Conservation (phyloP, 108 stramenopile species). For the Cyclotella baltica region DNA sequence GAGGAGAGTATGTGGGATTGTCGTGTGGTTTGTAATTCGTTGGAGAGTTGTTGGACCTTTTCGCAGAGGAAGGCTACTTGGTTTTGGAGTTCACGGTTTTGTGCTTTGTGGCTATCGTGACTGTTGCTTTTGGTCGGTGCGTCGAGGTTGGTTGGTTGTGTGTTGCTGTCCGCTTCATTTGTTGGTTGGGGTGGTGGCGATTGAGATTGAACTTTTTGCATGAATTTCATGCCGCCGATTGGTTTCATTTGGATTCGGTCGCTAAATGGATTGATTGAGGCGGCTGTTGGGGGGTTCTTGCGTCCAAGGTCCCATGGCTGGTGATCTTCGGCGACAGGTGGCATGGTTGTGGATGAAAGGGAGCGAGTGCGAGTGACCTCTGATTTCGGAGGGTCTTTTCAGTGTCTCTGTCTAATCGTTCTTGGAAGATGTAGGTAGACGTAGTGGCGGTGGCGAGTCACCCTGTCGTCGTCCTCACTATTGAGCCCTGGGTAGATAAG, state of each 20-base stretch:
- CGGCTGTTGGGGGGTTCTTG: not conserved
- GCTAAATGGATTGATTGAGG: constrained; percentile 2
- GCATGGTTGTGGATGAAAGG: too few relatives aligned
- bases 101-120: not conserved
- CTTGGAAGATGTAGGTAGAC: too few relatives aligned
- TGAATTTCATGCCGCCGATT: not conserved
- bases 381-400: too few relatives aligned
- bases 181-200: not conserved
- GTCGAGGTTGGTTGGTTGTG: not conserved
- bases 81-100: not conserved
- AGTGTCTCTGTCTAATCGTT: too few relatives aligned
- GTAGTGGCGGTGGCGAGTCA: too few relatives aligned
- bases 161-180: not conserved
- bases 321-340: too few relatives aligned
- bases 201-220: constrained; percentile 1
- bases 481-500: too few relatives aligned
- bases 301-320: not conserved
- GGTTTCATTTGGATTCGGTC: constrained; percentile 7
- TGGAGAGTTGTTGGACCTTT: constrained; percentile 21
- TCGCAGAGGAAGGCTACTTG: constrained; percentile 10
- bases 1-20: constrained; percentile 28
- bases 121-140: not conserved
- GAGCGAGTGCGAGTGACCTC: too few relatives aligned
- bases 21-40: constrained; percentile 27
- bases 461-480: too few relatives aligned